A percentile compares a stretch with the other conserved stretches of the same genome.
These are phyloP conservation scores for Ascomycota sp. DNA, from an alignment of 2,329 filamentous ascomycete species.

Conservation along the genomic window DNA sequence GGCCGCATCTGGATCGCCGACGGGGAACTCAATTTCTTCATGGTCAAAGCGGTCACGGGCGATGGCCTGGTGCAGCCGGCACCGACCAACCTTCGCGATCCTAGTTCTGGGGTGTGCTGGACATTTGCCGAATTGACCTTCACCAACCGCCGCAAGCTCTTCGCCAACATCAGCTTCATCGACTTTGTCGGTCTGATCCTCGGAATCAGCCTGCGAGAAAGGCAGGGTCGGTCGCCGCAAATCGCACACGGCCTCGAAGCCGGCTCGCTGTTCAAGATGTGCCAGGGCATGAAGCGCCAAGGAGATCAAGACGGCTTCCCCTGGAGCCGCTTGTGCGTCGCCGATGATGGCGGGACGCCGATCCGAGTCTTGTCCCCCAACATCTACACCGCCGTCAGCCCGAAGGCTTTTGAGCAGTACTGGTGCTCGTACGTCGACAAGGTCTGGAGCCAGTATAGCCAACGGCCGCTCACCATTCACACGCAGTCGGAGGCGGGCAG, in stretches of 20 bases:
- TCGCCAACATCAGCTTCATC: conserved; percentile 28
- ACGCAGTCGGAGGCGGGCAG: conserved; percentile 19
- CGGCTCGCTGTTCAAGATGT: conserved; percentile 18
- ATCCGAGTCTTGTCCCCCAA: conserved; percentile 25
- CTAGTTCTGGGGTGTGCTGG: conserved; percentile 23
- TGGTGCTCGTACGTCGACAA: conserved; percentile 23
- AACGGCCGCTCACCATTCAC: conserved; percentile 18
- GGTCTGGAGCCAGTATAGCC: conserved; percentile 23
- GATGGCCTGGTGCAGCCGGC: conserved; percentile 27
- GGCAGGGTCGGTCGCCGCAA: conserved; percentile 10
- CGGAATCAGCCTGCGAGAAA: conserved; percentile 23
- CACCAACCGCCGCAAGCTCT: conserved; percentile 17
- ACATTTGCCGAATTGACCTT: conserved; percentile 29
- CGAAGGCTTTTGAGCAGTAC: conserved; percentile 17
- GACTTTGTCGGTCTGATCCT: conserved; percentile 30
- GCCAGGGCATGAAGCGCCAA: conserved; percentile 18
- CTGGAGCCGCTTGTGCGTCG: conserved; percentile 25
- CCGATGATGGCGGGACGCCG: conserved; percentile 12
- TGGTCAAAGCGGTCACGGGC: conserved; percentile 11
- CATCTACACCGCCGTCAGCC: conserved; percentile 16
- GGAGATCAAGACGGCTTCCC: conserved; percentile 16
- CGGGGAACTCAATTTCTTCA: conserved; percentile 20
- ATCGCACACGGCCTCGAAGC: conserved; percentile 18
- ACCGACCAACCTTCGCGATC: conserved; percentile 20
- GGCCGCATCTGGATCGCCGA: conserved; percentile 25